Evolutionary conservation across 805 yeast genomes (phyloP).

Genomic region (Metschnikowia lachancei): DNA sequence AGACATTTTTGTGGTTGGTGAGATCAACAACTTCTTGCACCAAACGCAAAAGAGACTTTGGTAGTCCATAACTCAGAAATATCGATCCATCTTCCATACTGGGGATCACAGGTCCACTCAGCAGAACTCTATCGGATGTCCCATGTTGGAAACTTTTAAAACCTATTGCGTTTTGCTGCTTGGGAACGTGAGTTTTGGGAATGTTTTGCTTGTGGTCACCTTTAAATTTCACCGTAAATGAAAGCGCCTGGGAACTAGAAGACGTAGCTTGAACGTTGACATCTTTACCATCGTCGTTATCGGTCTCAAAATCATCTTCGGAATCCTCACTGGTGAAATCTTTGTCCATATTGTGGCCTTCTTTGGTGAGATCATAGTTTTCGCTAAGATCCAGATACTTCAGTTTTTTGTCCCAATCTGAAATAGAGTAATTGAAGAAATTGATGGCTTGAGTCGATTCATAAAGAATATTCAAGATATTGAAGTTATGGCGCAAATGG

Average conservation of each 20-base stretch:
- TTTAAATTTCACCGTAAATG: slow-evolving; percentile 30
- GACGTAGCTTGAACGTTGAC: slow-evolving; percentile 16
- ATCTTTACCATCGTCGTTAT: slow-evolving; percentile 12
- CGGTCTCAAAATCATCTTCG: slow-evolving; percentile 18
- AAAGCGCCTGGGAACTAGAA: slow-evolving; percentile 15
- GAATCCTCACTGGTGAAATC: slow-evolving; percentile 14
- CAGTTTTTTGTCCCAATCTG: slow-evolving; percentile 31
- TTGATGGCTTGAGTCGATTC: slow-evolving; percentile 51
- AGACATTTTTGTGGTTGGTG: slow-evolving; percentile 52
- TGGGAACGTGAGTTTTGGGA: slow-evolving; percentile 14
- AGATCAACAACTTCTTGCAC: slow-evolving; percentile 46
- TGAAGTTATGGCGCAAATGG: slow-evolving; percentile 30
- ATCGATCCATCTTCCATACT: slow-evolving; percentile 23
- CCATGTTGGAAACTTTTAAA: slow-evolving; percentile 2
- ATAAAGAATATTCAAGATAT: slow-evolving; percentile 36
- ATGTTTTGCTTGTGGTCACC: slow-evolving; percentile 5
- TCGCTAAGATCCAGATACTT: slow-evolving; percentile 47
- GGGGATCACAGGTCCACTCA: slow-evolving; percentile 11
- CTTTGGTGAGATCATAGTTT: slow-evolving; percentile 30
- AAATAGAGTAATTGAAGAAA: slow-evolving; percentile 43
- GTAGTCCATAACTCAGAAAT: slow-evolving; percentile 49
- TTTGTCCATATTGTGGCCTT: slow-evolving; percentile 7
- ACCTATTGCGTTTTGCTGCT: not conserved
- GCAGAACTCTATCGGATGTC: not conserved
- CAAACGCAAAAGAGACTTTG: slow-evolving; percentile 43